Conservation (phyloP, 768 basidiomycete species). For the Lactifluus hygrophoroides region DNA sequence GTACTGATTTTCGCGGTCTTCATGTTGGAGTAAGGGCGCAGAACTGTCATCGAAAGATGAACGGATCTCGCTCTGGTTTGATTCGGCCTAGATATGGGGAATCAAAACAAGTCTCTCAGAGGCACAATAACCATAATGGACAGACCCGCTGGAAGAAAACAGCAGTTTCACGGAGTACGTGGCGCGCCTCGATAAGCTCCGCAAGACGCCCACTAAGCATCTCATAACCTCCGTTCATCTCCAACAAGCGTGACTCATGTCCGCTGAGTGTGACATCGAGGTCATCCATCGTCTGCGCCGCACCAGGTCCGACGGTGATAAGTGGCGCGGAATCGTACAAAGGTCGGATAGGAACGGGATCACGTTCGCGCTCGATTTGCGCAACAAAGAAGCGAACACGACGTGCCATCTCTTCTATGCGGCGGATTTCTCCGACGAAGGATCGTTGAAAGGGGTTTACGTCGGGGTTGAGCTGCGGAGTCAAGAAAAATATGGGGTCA, state of each 20-base stretch:
- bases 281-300: constrained; percentile 89
- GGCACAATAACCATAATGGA: background rate
- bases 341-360: constrained; percentile 74
- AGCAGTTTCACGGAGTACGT: constrained; percentile 91
- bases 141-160: constrained; percentile 87
- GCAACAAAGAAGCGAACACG: constrained; percentile 82
- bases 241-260: constrained; percentile 72
- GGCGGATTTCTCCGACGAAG: constrained; percentile 91
- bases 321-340: constrained; percentile 81
- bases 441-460: constrained; percentile 98
- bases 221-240: constrained; percentile 94
- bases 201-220: constrained; percentile 74
- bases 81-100: constrained; percentile 52
- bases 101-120: background rate
- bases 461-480: constrained; percentile 74
- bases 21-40: constrained; percentile 85
- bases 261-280: constrained; percentile 80
- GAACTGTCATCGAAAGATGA: constrained; percentile 87
- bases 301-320: constrained; percentile 84
- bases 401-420: constrained; percentile 93
- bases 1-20: constrained; percentile 69
- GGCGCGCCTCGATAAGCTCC: constrained; percentile 87
- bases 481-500: background rate
- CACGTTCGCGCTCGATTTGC: constrained; percentile 82
- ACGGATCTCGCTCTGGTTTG: constrained; percentile 70